Percentiles rank a stretch among this genome's conserved stretches.
Conservation (phyloP, 2,329 filamentous ascomycete genomes). For the Emmonsiellopsis sp. region DNA sequence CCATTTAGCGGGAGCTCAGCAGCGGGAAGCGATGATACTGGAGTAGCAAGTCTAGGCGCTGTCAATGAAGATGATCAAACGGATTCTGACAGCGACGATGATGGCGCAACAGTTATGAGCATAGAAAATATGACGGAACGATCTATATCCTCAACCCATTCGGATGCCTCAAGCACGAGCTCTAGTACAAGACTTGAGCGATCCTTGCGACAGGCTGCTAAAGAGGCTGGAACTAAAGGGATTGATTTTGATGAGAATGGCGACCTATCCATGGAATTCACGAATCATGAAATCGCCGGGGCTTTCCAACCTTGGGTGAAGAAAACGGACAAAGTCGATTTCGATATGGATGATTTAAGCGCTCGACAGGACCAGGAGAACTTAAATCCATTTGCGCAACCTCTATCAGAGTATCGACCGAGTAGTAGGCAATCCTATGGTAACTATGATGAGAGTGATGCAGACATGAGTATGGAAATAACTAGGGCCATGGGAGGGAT, state of each 20-base stretch:
- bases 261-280: conserved; percentile 74
- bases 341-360: conserved; percentile 35
- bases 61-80: conserved; percentile 42
- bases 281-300: conserved; percentile 48
- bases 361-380: conserved; percentile 39
- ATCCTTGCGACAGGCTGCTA: conserved; percentile 64
- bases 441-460: conserved; percentile 37
- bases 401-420: conserved; percentile 4
- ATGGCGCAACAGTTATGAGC: conserved; percentile 73
- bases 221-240: conserved; percentile 64
- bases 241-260: conserved; percentile 52
- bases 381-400: conserved; percentile 24
- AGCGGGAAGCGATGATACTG: conserved; percentile 37
- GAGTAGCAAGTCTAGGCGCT: conserved; percentile 30
- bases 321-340: conserved; percentile 30
- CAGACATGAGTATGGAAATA: conserved; percentile 90
- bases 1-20: conserved; percentile 58
- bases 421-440: conserved; percentile 28
- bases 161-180: conserved; percentile 47
- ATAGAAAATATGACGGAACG: conserved; percentile 68
- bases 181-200: conserved; percentile 70
- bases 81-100: conserved; percentile 45
- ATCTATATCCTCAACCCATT: conserved; percentile 54
- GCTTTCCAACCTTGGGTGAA: conserved; percentile 43
- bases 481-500: conserved; percentile 77